Evolutionary conservation across 495 filamentous ascomycete genomes (phyloP).

Genomic region (Pyrenopolyporus hunteri): DNA sequence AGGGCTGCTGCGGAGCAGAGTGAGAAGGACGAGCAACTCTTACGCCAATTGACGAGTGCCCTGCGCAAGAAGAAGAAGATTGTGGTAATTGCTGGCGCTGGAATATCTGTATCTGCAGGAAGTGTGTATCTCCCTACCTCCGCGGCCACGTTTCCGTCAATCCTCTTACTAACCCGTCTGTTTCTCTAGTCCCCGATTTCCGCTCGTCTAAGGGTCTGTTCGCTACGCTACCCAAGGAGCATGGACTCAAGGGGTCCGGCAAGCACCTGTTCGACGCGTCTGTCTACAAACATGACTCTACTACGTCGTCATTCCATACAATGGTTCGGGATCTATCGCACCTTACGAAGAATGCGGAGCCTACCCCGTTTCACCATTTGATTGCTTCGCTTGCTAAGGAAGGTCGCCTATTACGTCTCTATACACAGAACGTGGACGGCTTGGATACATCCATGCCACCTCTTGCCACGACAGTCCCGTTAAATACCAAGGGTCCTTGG

Average conservation of each 20-base stretch:
- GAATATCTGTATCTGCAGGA: slow-evolving; percentile 94
- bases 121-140: slow-evolving; percentile 65
- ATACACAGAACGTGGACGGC: slow-evolving; percentile 95
- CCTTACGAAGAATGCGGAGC: slow-evolving; percentile 72
- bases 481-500: slow-evolving; percentile 81
- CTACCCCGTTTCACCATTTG: slow-evolving; percentile 92
- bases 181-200: slow-evolving; percentile 84
- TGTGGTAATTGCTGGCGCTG: slow-evolving; percentile 93
- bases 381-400: slow-evolving; percentile 89
- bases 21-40: slow-evolving; percentile 54
- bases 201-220: slow-evolving; percentile 90
- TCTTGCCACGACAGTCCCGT: slow-evolving; percentile 75
- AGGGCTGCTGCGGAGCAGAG: slow-evolving; percentile 52
- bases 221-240: slow-evolving; percentile 76
- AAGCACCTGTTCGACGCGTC: slow-evolving; percentile 97
- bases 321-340: slow-evolving; percentile 91
- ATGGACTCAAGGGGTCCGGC: slow-evolving; percentile 90
- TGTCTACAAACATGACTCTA: slow-evolving; percentile 87
- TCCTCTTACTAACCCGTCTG: slow-evolving; percentile 33
- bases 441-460: slow-evolving; percentile 87
- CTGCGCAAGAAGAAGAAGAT: slow-evolving; percentile 91
- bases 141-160: neutral
- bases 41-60: slow-evolving; percentile 74
- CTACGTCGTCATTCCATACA: slow-evolving; percentile 88
- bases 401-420: slow-evolving; percentile 87